phyloP scores from a whole-genome alignment of 495 filamentous ascomycete species.

The Haplographium delicatum region DNA sequence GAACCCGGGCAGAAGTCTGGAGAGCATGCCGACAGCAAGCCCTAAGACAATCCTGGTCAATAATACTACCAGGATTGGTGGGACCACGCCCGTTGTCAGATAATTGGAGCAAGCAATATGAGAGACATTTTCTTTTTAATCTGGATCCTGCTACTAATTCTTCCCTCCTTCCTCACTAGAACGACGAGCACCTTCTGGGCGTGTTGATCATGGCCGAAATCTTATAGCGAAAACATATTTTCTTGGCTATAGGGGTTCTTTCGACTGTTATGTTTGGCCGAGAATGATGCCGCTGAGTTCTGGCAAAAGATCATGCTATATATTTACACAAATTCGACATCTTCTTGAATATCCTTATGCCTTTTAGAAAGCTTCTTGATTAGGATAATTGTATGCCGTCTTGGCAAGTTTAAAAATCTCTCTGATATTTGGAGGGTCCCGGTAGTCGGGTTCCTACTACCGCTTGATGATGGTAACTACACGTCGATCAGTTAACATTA shows the following conservation, averaged over 20 bases:
- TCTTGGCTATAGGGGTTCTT: neutral
- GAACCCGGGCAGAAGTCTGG: no score
- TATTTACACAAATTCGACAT: constrained; percentile 8
- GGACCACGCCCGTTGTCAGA: no score
- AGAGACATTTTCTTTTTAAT: neutral
- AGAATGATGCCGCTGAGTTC: constrained; percentile 11
- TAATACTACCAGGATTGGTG: no score
- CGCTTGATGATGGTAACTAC: constrained; percentile 93
- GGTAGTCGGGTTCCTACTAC: no score
- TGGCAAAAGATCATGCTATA: constrained; percentile 9
- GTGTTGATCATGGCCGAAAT: neutral
- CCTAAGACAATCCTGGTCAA: neutral
- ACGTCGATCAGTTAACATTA: constrained; percentile 31
- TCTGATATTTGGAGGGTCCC: no score
- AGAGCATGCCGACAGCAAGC: no score
- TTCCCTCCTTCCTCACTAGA: neutral
- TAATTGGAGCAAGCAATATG: no score
- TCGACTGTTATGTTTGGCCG: neutral
- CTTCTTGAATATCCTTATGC: neutral
- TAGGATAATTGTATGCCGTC: neutral
- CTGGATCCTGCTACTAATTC: neutral
- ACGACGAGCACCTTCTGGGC: neutral
- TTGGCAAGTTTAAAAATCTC: neutral
- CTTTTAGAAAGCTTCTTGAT: neutral
- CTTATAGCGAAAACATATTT: neutral